phyloP scores from a whole-genome alignment of 768 basidiomycete species.

The Suillus discolor region DNA sequence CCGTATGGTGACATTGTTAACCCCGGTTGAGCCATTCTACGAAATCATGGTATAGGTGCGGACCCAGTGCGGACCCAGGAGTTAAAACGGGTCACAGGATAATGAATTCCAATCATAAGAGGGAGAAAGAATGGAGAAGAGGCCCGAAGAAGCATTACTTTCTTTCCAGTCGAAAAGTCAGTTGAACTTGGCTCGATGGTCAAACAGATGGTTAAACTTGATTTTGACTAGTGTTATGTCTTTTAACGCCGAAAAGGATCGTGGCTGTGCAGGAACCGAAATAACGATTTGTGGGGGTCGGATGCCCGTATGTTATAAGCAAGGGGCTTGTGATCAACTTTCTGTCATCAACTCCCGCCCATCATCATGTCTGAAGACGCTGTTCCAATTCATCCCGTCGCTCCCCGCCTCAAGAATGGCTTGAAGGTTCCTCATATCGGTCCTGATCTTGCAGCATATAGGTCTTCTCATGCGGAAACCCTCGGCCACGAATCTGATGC shows the following conservation, averaged over 20 bases:
- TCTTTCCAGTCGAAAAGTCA: not conserved
- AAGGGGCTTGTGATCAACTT: not conserved
- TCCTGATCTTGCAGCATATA: slow-evolving; percentile 78
- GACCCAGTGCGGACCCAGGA: not conserved
- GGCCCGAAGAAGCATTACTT: not conserved
- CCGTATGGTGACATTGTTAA: not conserved
- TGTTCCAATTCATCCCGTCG: slow-evolving; percentile 66
- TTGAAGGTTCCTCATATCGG: slow-evolving; percentile 76
- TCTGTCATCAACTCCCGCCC: slow-evolving; percentile 4
- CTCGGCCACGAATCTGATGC: slow-evolving; percentile 76
- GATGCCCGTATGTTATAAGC: slow-evolving; percentile 11
- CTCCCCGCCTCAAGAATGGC: slow-evolving; percentile 68
- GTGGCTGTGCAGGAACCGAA: slow-evolving; percentile 7
- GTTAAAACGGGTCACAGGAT: not conserved
- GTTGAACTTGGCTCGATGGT: not conserved
- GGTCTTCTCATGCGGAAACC: slow-evolving; percentile 63
- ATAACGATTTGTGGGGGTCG: not conserved
- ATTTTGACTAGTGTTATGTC: not conserved
- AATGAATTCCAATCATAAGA: not conserved
- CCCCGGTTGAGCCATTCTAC: not conserved
- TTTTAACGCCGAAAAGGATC: not conserved
- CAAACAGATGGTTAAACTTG: not conserved
- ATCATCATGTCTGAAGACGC: slow-evolving; percentile 42
- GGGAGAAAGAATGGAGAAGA: not conserved
- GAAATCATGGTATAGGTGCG: not conserved